Evolutionary conservation across 352 stramenopile genomes (phyloP), one percentile per base, ranked within the genome.

Genomic region (Pythium brachiatum): DNA sequence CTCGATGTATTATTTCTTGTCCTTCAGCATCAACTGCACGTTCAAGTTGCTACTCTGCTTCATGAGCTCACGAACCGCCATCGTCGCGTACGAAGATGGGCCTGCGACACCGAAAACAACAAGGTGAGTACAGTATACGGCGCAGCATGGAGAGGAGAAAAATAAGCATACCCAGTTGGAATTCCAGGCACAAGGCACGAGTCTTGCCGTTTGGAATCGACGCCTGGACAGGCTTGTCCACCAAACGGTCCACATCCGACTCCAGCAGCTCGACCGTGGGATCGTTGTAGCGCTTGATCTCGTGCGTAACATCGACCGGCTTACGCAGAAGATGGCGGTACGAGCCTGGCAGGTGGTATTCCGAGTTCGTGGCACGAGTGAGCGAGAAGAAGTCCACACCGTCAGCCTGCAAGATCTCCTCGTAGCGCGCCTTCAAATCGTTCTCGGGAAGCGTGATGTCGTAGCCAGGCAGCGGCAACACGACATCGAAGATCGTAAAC

Each of bases 401-500:
- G 53, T 94, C 85, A 3, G 62, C 63, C 20, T 63, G 63, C 44
- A 92, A 57, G 26, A 93, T 77, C 50, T 86, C 73, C 3, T 91
- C 72, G 51, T 92, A 94, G 0, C 73, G 73, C 29, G 74, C 48
- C 29, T 92, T 87, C 27, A 97, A 73, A 0, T 66, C 69, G 56
- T 98, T 98, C 55, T 82, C 74, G 9, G 96, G 95, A 52, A 96
- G 94, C 34, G 62, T 64, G 53, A 97, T 88, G 66, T 90, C 94
- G 62, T 94, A 97, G 15, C 97, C 97, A 7, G 96, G 91, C 16
- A 99, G 78, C 23, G 97, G 97, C n/a, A 99, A 74, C 31, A 99
- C 95, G 43, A 99, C 88, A 67, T 99, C 97, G 56, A 89, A 88
- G 52, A 99, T 92, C 27, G 73, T 87, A 74, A 92, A 99, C 51